Evolutionary conservation across 495 filamentous ascomycete species (phyloP), one percentile per base, ranked within the genome.

Genomic region (Neurospora discreta): DNA sequence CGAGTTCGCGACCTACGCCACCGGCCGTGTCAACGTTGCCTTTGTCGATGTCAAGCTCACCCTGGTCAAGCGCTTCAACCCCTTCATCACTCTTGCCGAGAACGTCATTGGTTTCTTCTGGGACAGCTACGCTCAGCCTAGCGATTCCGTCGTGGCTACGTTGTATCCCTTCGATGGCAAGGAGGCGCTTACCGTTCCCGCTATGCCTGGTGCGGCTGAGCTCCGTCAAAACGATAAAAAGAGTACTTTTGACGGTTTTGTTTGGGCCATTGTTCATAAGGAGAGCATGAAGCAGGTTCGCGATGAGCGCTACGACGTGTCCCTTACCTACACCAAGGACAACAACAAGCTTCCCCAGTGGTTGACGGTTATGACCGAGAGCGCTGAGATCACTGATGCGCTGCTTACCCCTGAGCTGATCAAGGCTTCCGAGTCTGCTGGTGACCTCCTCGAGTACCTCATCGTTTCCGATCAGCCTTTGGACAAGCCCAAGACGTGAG

Each of bases 181-280:
- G 81, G 95, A 99, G 85, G 85, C 90, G 70, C 84, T 92, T 58
- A 82, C 81, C 3, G 88, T 94, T 40, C 91, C 91, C 23, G 78
- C 77, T 30, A 79, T 88, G 13, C 87, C 87, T 7, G 88, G 84
- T 46, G 81, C 83, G 13, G 83, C 85, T 60, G 89, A 89, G 74
- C 75, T 86, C 42, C 79, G 83, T 71, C 80, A 77, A 74, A 86
- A 84, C 75, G 87, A 89, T 46, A 84, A 84, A 74, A 95, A 93
- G 84, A 94, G 91, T 74, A 80, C 83, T 20, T 97, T 90, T 76
- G 96, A 98, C 80, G 90, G 89, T 42, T 99, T 98, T 75, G 94
- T 99, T 73, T 98, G 89, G 88, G 96, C 94, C 39, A 81, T 99
- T 75, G 94, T 98, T 44, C 93, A 98, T 86, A 99, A 99, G 87